Conservation (phyloP, 768 basidiomycete species). For the Rhizopogon vinicolor region DNA sequence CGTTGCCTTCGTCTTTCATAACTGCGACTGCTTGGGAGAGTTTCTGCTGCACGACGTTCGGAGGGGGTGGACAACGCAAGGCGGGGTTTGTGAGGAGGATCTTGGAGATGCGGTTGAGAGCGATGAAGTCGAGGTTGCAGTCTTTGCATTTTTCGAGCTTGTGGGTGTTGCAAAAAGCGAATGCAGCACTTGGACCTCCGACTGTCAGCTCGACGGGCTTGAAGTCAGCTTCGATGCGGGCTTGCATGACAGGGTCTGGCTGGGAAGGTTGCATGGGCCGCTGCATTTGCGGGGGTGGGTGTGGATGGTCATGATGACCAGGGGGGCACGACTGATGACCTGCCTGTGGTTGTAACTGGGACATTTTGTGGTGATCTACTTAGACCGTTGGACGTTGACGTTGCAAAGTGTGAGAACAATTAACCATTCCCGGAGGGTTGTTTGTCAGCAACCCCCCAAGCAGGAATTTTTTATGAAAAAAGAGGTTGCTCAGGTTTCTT, state of each 20-base stretch:
- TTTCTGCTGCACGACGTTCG: constrained; percentile 70
- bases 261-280: constrained; percentile 36
- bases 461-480: constrained; percentile 20
- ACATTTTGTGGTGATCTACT: constrained; percentile 35
- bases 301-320: constrained; percentile 45
- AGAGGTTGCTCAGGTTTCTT: constrained; percentile 14
- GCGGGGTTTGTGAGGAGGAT: constrained; percentile 65
- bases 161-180: constrained; percentile 64
- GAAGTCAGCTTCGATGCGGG: constrained; percentile 73
- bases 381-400: background rate
- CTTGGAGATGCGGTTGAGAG: constrained; percentile 72
- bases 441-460: constrained; percentile 25
- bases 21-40: constrained; percentile 68
- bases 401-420: constrained; percentile 9
- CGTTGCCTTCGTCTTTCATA: constrained; percentile 95
- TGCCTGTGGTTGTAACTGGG: constrained; percentile 61
- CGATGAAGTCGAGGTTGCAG: constrained; percentile 70
- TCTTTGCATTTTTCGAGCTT: constrained; percentile 67
- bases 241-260: constrained; percentile 72
- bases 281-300: constrained; percentile 21
- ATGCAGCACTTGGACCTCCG: constrained; percentile 44
- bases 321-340: constrained; percentile 21
- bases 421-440: background rate
- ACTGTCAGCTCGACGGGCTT: constrained; percentile 51
- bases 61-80: constrained; percentile 76